These are phyloP conservation scores for Dothistroma septosporum DNA, from an alignment of 2,329 filamentous ascomycete species.

Conservation along the genomic window DNA sequence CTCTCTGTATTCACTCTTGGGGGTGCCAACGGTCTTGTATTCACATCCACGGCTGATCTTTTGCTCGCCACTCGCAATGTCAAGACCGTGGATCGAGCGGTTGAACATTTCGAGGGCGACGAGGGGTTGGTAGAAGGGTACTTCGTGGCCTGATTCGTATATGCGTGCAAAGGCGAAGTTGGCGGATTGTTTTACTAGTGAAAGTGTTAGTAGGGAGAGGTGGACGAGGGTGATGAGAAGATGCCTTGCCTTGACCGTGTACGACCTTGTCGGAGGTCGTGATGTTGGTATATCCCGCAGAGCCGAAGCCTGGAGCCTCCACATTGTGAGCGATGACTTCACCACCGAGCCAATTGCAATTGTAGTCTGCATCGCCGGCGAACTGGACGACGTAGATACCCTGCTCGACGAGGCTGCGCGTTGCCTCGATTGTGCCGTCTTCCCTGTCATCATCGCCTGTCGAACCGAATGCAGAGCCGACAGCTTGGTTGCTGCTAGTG, in stretches of 20 bases:
- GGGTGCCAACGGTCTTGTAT: conserved; percentile 26
- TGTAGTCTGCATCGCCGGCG: conserved; percentile 49
- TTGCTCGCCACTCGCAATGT: conserved; percentile 48
- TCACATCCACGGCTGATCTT: conserved; percentile 5
- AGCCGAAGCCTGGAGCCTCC: conserved; percentile 39
- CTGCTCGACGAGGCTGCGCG: conserved; percentile 37
- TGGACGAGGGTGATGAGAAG: conserved; percentile 49
- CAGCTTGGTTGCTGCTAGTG: conserved; percentile 43
- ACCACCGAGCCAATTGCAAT: conserved; percentile 45
- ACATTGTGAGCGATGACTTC: conserved; percentile 40
- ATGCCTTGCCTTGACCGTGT: conserved; percentile 48
- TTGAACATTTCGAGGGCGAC: conserved; percentile 48
- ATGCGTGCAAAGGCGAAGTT: conserved; percentile 50
- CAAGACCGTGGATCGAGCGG: conserved; percentile 44
- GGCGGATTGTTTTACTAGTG: conserved; percentile 49
- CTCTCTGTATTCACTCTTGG: conserved; percentile 35
- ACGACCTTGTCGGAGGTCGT: conserved; percentile 42
- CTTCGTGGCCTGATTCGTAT: conserved; percentile 48
- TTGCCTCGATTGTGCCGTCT: conserved; percentile 41
- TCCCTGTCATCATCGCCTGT: conserved; percentile 51
- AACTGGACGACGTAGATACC: conserved; percentile 43
- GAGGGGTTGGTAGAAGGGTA: conserved; percentile 51
- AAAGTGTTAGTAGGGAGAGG: conserved; percentile 49
- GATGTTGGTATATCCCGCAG: conserved; percentile 48
- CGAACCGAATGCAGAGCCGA: conserved; percentile 42